phyloP scores from a whole-genome alignment of 2,329 filamentous ascomycete genomes.

The Penicillium sp. region DNA sequence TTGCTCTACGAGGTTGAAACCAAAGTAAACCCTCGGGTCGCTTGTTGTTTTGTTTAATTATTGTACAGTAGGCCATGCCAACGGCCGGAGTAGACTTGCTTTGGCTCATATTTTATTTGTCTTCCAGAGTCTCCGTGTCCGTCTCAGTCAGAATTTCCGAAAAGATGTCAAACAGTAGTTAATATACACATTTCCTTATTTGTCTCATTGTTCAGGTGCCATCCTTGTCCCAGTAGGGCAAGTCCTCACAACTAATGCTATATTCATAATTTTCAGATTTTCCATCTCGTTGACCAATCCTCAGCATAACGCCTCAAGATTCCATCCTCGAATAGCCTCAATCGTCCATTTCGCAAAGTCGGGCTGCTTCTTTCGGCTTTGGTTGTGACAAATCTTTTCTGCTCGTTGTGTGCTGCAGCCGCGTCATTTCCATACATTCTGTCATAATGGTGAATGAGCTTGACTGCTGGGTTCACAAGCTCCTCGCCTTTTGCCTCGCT shows the following conservation, averaged over 20 bases:
- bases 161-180: background rate
- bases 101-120: background rate
- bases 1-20: background rate
- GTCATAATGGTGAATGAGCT: conserved; percentile 33
- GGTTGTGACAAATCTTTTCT: conserved; percentile 26
- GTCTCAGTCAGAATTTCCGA: background rate
- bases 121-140: background rate
- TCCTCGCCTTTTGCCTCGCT: conserved; percentile 32
- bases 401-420: background rate
- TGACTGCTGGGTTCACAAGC: conserved; percentile 33
- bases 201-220: background rate
- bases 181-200: background rate
- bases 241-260: background rate
- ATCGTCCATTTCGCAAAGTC: conserved; percentile 27
- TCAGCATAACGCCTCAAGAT: conserved; percentile 31
- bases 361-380: conserved; percentile 32
- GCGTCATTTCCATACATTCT: conserved; percentile 23
- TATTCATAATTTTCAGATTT: background rate
- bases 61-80: conserved; percentile 3
- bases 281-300: conserved; percentile 34
- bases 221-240: background rate
- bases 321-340: conserved; percentile 34
- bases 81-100: background rate
- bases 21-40: background rate
- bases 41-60: background rate